Evolutionary conservation across 108 stramenopile species (phyloP).

Genomic region (Nitzschia sp.): DNA sequence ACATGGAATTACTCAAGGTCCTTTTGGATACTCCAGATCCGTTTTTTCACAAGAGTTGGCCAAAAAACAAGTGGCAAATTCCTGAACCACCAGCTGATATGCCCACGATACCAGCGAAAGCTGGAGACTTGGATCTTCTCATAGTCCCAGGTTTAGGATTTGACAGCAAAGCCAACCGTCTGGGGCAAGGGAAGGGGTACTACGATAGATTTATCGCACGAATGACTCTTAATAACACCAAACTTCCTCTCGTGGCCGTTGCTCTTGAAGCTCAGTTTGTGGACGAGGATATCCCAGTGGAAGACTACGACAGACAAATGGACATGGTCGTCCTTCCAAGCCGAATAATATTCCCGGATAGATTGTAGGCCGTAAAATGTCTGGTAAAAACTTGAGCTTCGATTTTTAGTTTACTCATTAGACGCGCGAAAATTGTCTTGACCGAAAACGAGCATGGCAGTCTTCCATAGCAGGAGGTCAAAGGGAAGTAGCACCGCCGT

Average conservation of each 20-base stretch:
- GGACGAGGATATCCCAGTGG: constrained; percentile 50
- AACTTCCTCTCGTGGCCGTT: constrained; percentile 69
- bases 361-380: not conserved
- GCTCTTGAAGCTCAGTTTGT: constrained; percentile 65
- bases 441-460: constrained; percentile 26
- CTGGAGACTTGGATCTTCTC: constrained; percentile 81
- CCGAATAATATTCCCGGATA: constrained; percentile 23
- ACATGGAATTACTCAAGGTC: constrained; percentile 84
- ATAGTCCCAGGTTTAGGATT: constrained; percentile 88
- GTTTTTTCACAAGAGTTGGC: constrained; percentile 77
- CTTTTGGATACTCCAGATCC: constrained; percentile 22
- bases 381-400: not conserved
- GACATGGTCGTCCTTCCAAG: constrained; percentile 63
- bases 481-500: constrained; percentile 51
- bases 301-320: constrained; percentile 67
- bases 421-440: not conserved
- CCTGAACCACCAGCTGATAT: constrained; percentile 80
- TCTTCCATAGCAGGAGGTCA: constrained; percentile 42
- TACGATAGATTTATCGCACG: constrained; percentile 88
- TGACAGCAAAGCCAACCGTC: constrained; percentile 58
- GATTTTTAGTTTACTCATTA: not conserved
- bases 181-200: constrained; percentile 92
- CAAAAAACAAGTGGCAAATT: constrained; percentile 87
- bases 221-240: constrained; percentile 37
- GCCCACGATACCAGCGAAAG: constrained; percentile 49